A percentile compares a stretch with the other conserved stretches of the same genome.
Evolutionary conservation across 768 basidiomycete genomes (phyloP).

Genomic region (Xerocomellus amylosporus): DNA sequence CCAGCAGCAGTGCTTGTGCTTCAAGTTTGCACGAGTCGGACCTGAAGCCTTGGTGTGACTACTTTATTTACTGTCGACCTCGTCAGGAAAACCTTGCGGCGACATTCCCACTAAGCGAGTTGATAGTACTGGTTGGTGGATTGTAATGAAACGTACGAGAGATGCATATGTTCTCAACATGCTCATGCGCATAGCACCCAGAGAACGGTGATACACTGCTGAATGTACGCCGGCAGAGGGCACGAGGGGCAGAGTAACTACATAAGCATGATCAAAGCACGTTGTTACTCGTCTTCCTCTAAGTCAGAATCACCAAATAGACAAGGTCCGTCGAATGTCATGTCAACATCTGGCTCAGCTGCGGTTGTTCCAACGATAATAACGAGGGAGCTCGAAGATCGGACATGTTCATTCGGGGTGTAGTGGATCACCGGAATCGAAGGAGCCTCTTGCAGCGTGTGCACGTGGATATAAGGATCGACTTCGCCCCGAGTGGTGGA

Average conservation of each 20-base stretch:
- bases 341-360: conserved; percentile 1
- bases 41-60: too few relatives aligned
- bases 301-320: conserved; percentile 31
- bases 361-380: background rate
- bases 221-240: background rate
- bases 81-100: too few relatives aligned
- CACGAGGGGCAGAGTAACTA: background rate
- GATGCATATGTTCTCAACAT: too few relatives aligned
- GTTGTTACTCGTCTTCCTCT: conserved; percentile 25
- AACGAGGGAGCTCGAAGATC: background rate
- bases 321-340: conserved; percentile 25
- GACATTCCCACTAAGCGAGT: background rate
- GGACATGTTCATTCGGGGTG: background rate
- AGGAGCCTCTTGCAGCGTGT: background rate
- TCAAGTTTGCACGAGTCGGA: too few relatives aligned
- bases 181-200: too few relatives aligned
- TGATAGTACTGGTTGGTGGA: background rate
- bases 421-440: background rate
- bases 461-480: background rate
- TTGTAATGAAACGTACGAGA: background rate
- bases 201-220: background rate
- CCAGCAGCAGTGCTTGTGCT: too few relatives aligned
- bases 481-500: background rate
- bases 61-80: too few relatives aligned
- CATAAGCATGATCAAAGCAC: background rate